Evolutionary conservation across 2,329 filamentous ascomycete species (phyloP).

Genomic region (Leptographium lundbergii): DNA sequence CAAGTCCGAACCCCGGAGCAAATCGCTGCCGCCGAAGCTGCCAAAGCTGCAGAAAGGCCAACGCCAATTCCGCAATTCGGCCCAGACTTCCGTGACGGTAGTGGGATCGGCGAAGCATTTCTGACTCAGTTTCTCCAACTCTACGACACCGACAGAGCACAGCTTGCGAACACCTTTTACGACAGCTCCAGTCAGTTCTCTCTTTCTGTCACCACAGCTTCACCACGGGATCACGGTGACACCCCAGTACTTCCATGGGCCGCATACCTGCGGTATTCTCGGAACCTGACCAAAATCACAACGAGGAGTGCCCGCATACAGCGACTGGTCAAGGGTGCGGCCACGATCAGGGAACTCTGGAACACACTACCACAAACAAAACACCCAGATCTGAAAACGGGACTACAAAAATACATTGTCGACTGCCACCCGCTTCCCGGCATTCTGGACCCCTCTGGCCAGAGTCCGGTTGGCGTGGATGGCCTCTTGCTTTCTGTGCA

Average conservation of each 20-base stretch:
- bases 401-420: slow-evolving; percentile 64
- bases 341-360: slow-evolving; percentile 57
- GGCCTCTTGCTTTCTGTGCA: slow-evolving; percentile 70
- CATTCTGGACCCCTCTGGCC: slow-evolving; percentile 55
- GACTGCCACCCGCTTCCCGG: slow-evolving; percentile 67
- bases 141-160: slow-evolving; percentile 60
- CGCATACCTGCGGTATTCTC: slow-evolving; percentile 62
- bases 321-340: slow-evolving; percentile 51
- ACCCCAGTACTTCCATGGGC: slow-evolving; percentile 49
- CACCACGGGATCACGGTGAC: slow-evolving; percentile 31
- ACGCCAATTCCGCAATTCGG: slow-evolving; percentile 48
- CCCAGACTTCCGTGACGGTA: slow-evolving; percentile 62
- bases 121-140: slow-evolving; percentile 59
- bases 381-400: slow-evolving; percentile 57
- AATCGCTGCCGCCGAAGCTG: slow-evolving; percentile 41
- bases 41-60: slow-evolving; percentile 29
- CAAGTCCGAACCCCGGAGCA: slow-evolving; percentile 64
- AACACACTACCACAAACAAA: slow-evolving; percentile 56
- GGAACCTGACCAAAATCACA: slow-evolving; percentile 63
- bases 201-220: slow-evolving; percentile 53
- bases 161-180: slow-evolving; percentile 56
- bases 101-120: slow-evolving; percentile 63
- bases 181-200: slow-evolving; percentile 67
- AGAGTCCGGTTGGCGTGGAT: slow-evolving; percentile 54
- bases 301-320: slow-evolving; percentile 41